Percentiles rank a stretch among this genome's conserved stretches.
Conservation (phyloP, 495 filamentous ascomycete species). For the Collariella sp. region DNA sequence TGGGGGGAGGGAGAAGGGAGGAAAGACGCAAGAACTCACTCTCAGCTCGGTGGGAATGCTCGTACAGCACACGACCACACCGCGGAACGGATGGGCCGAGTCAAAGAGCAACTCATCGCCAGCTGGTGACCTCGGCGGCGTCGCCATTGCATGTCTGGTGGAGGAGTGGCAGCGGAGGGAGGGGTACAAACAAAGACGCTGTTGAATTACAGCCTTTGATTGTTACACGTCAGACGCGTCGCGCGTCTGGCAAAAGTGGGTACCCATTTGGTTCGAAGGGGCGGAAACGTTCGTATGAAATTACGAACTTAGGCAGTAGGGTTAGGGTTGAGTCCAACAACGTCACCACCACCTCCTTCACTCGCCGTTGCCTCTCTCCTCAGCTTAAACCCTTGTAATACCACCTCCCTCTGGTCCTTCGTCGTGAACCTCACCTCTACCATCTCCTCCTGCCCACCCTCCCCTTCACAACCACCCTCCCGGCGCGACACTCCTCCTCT, state of each 20-base stretch:
- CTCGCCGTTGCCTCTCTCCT: slow-evolving; percentile 8
- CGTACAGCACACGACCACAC: slow-evolving; percentile 86
- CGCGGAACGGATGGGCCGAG: slow-evolving; percentile 58
- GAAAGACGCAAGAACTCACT: slow-evolving; percentile 44
- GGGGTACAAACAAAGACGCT: neutral
- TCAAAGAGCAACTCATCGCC: slow-evolving; percentile 24
- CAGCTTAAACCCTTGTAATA: slow-evolving; percentile 27
- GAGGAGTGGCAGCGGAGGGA: neutral
- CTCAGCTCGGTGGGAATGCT: slow-evolving; percentile 72
- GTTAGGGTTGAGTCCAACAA: neutral
- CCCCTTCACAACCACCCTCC: slow-evolving; percentile 10
- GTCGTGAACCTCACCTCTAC: slow-evolving; percentile 29
- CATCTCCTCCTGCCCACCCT: slow-evolving; percentile 8
- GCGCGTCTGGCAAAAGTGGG: slow-evolving; percentile 16
- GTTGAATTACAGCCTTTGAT: neutral
- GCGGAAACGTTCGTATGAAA: neutral
- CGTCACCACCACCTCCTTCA: neutral
- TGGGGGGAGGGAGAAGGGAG: neutral
- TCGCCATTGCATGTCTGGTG: slow-evolving; percentile 15
- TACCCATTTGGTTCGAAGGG: neutral
- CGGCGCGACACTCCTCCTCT: slow-evolving; percentile 32
- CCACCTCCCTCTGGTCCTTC: slow-evolving; percentile 15
- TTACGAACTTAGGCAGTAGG: neutral
- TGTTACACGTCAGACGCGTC: slow-evolving; percentile 1
- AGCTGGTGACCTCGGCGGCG: slow-evolving; percentile 6